Evolutionary conservation across 169 alveolate species (phyloP).

Genomic region (Theileria sp.): DNA sequence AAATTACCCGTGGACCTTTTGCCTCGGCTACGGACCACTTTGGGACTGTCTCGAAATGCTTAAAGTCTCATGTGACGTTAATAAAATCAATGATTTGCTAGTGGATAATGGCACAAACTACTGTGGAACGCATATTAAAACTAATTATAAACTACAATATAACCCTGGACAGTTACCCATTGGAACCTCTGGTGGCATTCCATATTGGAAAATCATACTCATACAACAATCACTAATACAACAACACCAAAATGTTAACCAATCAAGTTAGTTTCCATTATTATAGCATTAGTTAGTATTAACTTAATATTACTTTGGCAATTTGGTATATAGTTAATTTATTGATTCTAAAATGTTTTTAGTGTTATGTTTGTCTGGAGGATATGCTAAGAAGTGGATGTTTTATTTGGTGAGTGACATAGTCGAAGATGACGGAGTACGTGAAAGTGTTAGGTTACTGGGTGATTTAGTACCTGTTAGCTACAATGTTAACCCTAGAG

Average conservation of each 20-base stretch:
- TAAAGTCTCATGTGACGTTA: slow-evolving; percentile 31
- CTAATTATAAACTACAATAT: slow-evolving; percentile 27
- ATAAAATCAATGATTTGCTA: slow-evolving; percentile 31
- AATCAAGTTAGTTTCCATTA: neutral
- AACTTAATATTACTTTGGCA: slow-evolving; percentile 3
- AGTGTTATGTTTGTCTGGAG: slow-evolving; percentile 53
- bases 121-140: slow-evolving; percentile 39
- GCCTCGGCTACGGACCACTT: slow-evolving; percentile 77
- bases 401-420: slow-evolving; percentile 39
- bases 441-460: slow-evolving; percentile 51
- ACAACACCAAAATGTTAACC: neutral
- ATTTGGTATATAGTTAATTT: neutral
- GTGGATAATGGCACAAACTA: slow-evolving; percentile 59
- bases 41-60: slow-evolving; percentile 67
- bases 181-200: slow-evolving; percentile 60
- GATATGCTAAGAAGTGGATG: slow-evolving; percentile 61
- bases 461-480: slow-evolving; percentile 68
- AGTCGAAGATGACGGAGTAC: slow-evolving; percentile 75
- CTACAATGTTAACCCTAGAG: slow-evolving; percentile 77
- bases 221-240: slow-evolving; percentile 44
- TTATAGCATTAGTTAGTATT: neutral
- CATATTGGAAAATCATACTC: slow-evolving; percentile 48
- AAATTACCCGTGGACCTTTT: slow-evolving; percentile 56
- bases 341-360: neutral
- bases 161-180: slow-evolving; percentile 53